phyloP scores from a whole-genome alignment of 768 basidiomycete species.

The Suillus variegatus region DNA sequence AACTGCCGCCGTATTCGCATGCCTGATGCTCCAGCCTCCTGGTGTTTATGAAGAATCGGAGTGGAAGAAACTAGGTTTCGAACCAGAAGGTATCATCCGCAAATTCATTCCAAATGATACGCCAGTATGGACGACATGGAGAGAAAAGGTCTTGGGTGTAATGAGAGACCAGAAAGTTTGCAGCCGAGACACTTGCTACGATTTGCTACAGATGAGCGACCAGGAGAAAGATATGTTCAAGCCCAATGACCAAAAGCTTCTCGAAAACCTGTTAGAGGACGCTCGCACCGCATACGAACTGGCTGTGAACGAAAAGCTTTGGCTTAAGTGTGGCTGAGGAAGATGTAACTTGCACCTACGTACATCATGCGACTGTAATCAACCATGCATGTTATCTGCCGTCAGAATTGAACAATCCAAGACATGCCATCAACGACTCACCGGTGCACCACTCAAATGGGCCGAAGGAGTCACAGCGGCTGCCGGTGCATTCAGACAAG shows the following conservation, averaged over 20 bases:
- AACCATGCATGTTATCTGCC: neutral
- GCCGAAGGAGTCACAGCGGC: neutral
- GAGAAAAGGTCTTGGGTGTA: neutral
- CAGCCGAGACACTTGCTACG: neutral
- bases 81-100: constrained; percentile 2
- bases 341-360: neutral
- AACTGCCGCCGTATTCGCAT: constrained; percentile 8
- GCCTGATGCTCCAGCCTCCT: constrained; percentile 5
- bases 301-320: neutral
- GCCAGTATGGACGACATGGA: constrained; percentile 8
- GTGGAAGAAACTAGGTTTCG: neutral
- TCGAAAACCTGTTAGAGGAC: neutral
- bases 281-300: neutral
- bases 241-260: neutral
- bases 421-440: neutral
- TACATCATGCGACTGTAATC: neutral
- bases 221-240: neutral
- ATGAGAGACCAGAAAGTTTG: neutral
- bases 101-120: constrained; percentile 13
- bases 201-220: neutral
- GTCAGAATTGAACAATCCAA: neutral
- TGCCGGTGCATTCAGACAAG: too few species aligned
- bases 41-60: neutral
- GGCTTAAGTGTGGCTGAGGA: neutral
- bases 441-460: neutral